Evolutionary conservation across 345 rosid species (phyloP).

Genomic region (Citrus sp.): DNA sequence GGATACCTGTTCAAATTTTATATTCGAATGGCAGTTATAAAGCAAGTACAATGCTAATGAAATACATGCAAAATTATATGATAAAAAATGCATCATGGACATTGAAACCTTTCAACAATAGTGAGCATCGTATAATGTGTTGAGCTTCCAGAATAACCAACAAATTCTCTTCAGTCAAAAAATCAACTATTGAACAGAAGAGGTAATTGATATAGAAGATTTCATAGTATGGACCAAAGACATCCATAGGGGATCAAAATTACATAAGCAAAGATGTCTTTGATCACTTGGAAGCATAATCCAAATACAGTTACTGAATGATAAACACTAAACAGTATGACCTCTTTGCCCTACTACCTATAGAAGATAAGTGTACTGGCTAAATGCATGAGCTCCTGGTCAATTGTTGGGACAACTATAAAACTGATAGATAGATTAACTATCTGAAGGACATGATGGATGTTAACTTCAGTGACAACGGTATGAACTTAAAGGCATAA

Average conservation of each 20-base stretch:
- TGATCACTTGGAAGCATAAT: background rate
- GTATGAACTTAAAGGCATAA: background rate
- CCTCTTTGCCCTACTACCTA: background rate
- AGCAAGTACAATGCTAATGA: background rate
- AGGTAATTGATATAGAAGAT: background rate
- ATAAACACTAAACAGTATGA: background rate
- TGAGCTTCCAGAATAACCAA: background rate
- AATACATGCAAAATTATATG: background rate
- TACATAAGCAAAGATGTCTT: background rate
- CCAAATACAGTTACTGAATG: background rate
- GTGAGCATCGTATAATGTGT: background rate
- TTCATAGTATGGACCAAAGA: background rate
- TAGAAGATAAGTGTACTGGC: background rate
- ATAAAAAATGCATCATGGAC: background rate
- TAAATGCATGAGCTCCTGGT: background rate
- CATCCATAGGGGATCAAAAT: background rate
- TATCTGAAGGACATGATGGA: background rate
- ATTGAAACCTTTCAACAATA: background rate
- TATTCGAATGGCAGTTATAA: background rate
- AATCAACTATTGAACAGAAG: background rate
- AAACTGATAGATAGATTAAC: background rate
- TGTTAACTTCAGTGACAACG: background rate
- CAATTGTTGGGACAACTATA: background rate
- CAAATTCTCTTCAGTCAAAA: background rate
- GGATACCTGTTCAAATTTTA: constrained; percentile 32